phyloP scores from a whole-genome alignment of 2,329 filamentous ascomycete species.

The Chrysosporium queenslandicum region DNA sequence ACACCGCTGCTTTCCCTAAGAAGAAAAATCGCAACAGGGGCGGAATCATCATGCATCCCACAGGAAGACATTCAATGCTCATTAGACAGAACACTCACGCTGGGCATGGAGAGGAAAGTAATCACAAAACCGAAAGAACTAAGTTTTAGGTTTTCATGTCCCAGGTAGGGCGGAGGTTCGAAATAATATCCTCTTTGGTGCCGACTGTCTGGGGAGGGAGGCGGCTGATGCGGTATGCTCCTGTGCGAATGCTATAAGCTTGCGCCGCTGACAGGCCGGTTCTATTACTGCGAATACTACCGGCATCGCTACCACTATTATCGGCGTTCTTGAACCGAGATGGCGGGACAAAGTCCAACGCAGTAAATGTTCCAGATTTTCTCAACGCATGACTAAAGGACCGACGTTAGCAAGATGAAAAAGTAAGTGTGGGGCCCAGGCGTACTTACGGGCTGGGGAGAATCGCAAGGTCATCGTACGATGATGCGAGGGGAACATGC shows the following conservation, averaged over 20 bases:
- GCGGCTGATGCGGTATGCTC: slow-evolving; percentile 77
- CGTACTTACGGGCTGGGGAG: slow-evolving; percentile 82
- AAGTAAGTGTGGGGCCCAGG: background rate
- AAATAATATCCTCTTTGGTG: slow-evolving; percentile 56
- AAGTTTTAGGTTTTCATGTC: slow-evolving; percentile 32
- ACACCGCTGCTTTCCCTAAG: background rate
- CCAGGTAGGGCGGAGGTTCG: slow-evolving; percentile 49
- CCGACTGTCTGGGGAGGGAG: slow-evolving; percentile 75
- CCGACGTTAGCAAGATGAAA: background rate
- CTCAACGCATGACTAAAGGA: slow-evolving; percentile 37
- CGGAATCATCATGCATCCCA: slow-evolving; percentile 2
- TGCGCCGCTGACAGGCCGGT: slow-evolving; percentile 66
- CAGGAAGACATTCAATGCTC: slow-evolving; percentile 7
- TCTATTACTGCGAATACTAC: slow-evolving; percentile 55
- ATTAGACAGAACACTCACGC: slow-evolving; percentile 6
- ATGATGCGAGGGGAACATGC: slow-evolving; percentile 67
- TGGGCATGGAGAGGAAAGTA: background rate
- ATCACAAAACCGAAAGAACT: background rate
- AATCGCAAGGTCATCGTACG: slow-evolving; percentile 74
- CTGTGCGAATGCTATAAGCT: slow-evolving; percentile 61
- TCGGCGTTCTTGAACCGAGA: slow-evolving; percentile 38
- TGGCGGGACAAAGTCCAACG: slow-evolving; percentile 42
- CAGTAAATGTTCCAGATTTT: slow-evolving; percentile 41
- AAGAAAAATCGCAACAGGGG: slow-evolving; percentile 2
- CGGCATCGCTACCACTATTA: slow-evolving; percentile 36